A percentile compares a stretch with the other conserved stretches of the same genome.
Conservation (phyloP, 2,329 filamentous ascomycete genomes). For the Macroventuria anomochaeta region DNA sequence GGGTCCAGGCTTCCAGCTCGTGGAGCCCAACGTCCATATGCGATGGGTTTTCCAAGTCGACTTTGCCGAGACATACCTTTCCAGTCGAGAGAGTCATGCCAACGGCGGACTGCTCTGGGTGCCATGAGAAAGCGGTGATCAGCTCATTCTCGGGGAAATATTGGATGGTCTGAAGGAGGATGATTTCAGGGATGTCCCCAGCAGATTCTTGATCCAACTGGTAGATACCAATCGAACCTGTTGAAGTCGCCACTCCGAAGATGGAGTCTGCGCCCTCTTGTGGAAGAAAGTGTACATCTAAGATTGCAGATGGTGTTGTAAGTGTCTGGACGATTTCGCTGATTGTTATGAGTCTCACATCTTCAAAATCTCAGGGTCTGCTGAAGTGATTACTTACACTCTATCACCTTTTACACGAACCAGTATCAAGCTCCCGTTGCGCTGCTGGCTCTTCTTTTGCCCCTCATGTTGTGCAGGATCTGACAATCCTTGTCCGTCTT, state of each 20-base stretch:
- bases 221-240: conserved; percentile 72
- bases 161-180: conserved; percentile 52
- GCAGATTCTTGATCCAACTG: conserved; percentile 47
- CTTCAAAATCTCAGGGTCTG: neutral
- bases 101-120: conserved; percentile 64
- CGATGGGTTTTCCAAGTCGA: conserved; percentile 22
- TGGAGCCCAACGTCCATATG: conserved; percentile 47
- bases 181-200: conserved; percentile 21
- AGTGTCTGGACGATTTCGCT: conserved; percentile 62
- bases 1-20: conserved; percentile 75
- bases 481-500: conserved; percentile 36
- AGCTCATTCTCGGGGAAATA: conserved; percentile 66
- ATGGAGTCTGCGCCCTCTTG: conserved; percentile 50
- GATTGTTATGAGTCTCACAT: neutral
- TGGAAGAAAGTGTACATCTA: conserved; percentile 82
- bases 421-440: conserved; percentile 76
- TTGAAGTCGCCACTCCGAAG: conserved; percentile 79
- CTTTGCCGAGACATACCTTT: conserved; percentile 55
- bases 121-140: conserved; percentile 77
- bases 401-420: conserved; percentile 62
- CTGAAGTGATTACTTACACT: too few relatives aligned
- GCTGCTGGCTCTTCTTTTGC: conserved; percentile 60
- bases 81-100: conserved; percentile 76
- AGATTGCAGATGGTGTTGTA: conserved; percentile 72
- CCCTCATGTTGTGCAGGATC: conserved; percentile 28